Base-by-base conservation (phyloP, 164 flowering plant genomes). In the Piper longum region DNA sequence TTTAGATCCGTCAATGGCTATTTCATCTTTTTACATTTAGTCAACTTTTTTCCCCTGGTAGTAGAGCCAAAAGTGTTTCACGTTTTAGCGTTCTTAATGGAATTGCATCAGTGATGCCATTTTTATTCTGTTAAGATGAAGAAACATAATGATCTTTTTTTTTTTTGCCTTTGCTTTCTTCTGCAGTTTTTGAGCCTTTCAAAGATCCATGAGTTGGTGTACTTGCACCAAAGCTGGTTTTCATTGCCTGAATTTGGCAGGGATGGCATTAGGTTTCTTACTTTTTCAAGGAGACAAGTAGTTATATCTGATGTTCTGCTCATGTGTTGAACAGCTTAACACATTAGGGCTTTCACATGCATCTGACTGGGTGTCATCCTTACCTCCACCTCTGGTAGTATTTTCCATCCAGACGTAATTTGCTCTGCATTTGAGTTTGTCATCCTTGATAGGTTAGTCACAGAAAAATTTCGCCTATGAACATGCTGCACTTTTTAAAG, bases 291-390 rank as follows among this genome's bases (percentile, higher is more conserved):
- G 36, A 5, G 39, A 57, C 39, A 5, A 18, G 19, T 18, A 26
- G 36, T 57, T 57, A 26, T 26, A 8, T 36, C 41, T 57, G 41
- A 18, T 57, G 39, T 5, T n/a, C 14, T 8, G 26, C 16, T 36
- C 48, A 62, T 69, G 19, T 61, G 4, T 41, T 18, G 6, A 36
- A 17, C 95, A 90, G 99, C 93, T 95, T 43, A 95, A 95, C 73
- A 77, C 84, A 97, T 66, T 95, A 77, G 96, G 98, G 36, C 90
- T 93, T 77, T 97, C 98, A 26, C 96, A 90, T 77, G 85, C 85
- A 64, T 90, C 99, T 36, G 99, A 90, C 63, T 93, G 98, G 99
- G 99, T 93, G 62, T 93, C 97, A 66, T 88, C 97, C 40, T 76
- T 93, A 59, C 82, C 95, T 12, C 97, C 99, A 67, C 84, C 99